Base-by-base conservation (phyloP, 1,284 basidiomycete genomes). In the Trichosporon sp. region DNA sequence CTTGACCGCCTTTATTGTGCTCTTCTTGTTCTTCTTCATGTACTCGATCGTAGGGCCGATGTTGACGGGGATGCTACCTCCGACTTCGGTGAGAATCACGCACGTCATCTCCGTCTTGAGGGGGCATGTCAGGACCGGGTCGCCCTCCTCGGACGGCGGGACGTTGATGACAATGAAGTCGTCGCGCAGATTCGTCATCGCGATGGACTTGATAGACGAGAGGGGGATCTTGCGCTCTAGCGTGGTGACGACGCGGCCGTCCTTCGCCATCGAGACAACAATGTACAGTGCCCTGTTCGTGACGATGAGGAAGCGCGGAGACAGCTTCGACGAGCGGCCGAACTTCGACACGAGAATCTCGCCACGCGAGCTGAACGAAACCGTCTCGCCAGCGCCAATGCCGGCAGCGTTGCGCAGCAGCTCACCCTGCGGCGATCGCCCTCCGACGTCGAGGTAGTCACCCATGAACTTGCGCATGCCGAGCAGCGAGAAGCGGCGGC, bases 81-180 rank as follows among this genome's bases (percentile, higher is more conserved):
- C 88, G 1, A 92, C 92, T 64, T 91, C 81, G 69, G 89, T 89
- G 65, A 95, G 82, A 49, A 99, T 84, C 71, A 90, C 88, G 11
- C 92, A 86, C 9, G 88, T 84, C 60, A 99, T 84, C 78, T 99
- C 96, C 0, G 96, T 99, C 86, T 99, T 99, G 86, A 99, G 95
- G 70, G 88, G 84, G 72, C 91, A 94, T 67, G 87, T 90, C 73
- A 99, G 85, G 58, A 98, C 84, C 0, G 95, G 94, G 76, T 99
- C 96, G n/a, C 93, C 94, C 77, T 98, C 95, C 79, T 95, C 93
- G 65, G 81, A 81, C 0, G 85, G 82, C 65, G 84, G 87, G 49
- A 88, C 86, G 75, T 95, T 95, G 69, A 92, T 75, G 8, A 84
- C 84, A 88, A 97, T 84, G 90, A 95, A 99, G 78, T 99, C 96